phyloP scores from a whole-genome alignment of 768 basidiomycete genomes.

The Candolleomyces eurysporus region DNA sequence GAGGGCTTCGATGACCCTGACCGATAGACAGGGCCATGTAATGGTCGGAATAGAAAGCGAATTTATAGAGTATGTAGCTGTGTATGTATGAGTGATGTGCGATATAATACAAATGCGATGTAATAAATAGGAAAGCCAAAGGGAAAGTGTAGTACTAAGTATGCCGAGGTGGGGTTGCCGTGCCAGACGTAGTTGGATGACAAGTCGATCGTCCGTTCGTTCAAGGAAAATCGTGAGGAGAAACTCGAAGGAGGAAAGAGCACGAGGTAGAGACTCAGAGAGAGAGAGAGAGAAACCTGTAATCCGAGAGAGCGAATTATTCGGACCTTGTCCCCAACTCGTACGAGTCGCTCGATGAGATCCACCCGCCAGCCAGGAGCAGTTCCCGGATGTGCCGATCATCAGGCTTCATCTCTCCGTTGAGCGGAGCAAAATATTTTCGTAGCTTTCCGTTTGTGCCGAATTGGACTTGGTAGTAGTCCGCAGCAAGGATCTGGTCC shows the following conservation, averaged over 20 bases:
- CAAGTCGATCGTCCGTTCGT: no score
- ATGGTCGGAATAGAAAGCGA: no score
- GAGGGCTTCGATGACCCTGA: no score
- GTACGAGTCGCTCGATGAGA: slow-evolving; percentile 12
- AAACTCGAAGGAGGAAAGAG: background rate
- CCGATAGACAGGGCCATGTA: no score
- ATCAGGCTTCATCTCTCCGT: slow-evolving; percentile 69
- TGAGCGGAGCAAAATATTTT: slow-evolving; percentile 61
- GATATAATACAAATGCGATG: no score
- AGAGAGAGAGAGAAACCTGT: background rate
- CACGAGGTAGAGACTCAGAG: background rate
- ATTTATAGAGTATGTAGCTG: no score
- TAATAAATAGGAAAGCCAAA: no score
- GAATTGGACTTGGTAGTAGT: slow-evolving; percentile 11
- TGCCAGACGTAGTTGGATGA: no score
- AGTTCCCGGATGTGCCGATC: slow-evolving; percentile 41
- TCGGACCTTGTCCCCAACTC: background rate
- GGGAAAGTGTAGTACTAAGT: no score
- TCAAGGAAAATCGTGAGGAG: background rate
- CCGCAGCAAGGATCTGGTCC: background rate
- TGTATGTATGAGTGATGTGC: no score
- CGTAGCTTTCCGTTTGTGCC: background rate
- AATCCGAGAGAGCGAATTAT: background rate
- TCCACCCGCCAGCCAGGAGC: slow-evolving; percentile 48
- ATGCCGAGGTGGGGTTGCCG: no score